A percentile compares a stretch with the other conserved stretches of the same genome.
phyloP scores from a whole-genome alignment of 2,329 filamentous ascomycete genomes.

The Nigrospora oryzae region DNA sequence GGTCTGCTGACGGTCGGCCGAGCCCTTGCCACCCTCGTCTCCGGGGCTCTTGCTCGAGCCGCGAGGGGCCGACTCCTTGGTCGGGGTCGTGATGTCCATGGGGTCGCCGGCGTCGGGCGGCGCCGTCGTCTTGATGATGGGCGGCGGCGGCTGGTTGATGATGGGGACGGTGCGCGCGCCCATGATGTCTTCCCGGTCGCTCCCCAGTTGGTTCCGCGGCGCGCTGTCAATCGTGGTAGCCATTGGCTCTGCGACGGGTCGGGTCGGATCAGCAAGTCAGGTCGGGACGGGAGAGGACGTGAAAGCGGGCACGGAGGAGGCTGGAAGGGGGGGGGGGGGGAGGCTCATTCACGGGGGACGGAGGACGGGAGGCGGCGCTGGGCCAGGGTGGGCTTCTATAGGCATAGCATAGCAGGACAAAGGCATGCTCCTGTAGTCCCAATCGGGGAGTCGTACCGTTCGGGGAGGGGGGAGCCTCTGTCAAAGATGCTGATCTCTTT shows the following conservation, averaged over 20 bases:
- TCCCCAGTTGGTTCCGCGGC: slow-evolving; percentile 31
- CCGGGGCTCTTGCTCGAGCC: slow-evolving; percentile 36
- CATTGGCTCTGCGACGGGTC: slow-evolving; percentile 34
- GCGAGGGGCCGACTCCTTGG: slow-evolving; percentile 33
- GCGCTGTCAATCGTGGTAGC: slow-evolving; percentile 43
- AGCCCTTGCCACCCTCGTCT: slow-evolving; percentile 25
- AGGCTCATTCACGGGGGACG: too few relatives aligned
- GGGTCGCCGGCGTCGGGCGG: slow-evolving; percentile 45
- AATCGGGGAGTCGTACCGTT: too few relatives aligned
- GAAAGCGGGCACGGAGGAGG: too few relatives aligned
- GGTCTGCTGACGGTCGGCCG: slow-evolving; percentile 19
- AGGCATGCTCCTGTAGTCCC: too few relatives aligned
- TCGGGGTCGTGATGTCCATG: slow-evolving; percentile 53
- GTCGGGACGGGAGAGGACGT: background rate
- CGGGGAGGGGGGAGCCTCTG: background rate
- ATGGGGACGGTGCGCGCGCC: slow-evolving; percentile 49
- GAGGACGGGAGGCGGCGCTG: too few relatives aligned
- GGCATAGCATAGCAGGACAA: too few relatives aligned
- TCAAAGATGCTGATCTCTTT: slow-evolving; percentile 1
- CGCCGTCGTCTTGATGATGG: slow-evolving; percentile 50
- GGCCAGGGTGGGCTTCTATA: too few relatives aligned
- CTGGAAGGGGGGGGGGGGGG: too few relatives aligned
- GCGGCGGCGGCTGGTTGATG: slow-evolving; percentile 29
- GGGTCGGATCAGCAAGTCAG: slow-evolving; percentile 1
- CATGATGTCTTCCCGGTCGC: slow-evolving; percentile 35